A percentile compares a stretch with the other conserved stretches of the same genome.
phyloP scores from a whole-genome alignment of 208 protist genomes.

The Leishmania arabica region DNA sequence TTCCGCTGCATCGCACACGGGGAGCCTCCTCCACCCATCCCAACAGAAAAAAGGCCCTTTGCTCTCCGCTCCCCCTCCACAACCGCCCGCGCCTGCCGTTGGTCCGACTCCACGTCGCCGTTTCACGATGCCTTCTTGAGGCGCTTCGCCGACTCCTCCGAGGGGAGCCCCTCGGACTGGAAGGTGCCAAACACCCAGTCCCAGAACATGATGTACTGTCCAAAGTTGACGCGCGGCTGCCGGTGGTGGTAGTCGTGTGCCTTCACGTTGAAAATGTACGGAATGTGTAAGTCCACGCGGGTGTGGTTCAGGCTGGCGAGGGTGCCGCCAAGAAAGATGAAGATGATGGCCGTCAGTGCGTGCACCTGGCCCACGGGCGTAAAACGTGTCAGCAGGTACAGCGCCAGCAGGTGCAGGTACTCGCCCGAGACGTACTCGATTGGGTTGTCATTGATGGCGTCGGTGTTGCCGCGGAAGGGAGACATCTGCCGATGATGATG shows the following conservation, averaged over 20 bases:
- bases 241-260: constrained; percentile 91
- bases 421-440: constrained; percentile 91
- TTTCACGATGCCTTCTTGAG: constrained; percentile 13
- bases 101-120: background rate
- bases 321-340: constrained; percentile 85
- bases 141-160: constrained; percentile 18
- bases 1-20: background rate
- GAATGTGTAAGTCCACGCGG: constrained; percentile 77
- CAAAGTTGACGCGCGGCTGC: constrained; percentile 88
- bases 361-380: constrained; percentile 61
- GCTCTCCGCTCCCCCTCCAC: background rate
- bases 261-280: constrained; percentile 85
- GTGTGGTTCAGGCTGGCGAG: constrained; percentile 92
- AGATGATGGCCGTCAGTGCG: constrained; percentile 55
- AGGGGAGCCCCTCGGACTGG: constrained; percentile 44
- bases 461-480: constrained; percentile 87
- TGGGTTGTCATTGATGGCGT: constrained; percentile 93
- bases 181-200: constrained; percentile 90
- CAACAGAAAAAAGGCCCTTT: background rate
- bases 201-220: constrained; percentile 95
- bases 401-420: constrained; percentile 84
- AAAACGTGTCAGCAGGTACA: constrained; percentile 76
- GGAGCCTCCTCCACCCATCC: background rate
- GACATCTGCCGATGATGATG: constrained; percentile 91
- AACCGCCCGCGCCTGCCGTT: background rate